Evolutionary conservation across 306 rosid species (phyloP), one percentile per base, ranked within the genome.

Genomic region (Citrullus colocynthis): DNA sequence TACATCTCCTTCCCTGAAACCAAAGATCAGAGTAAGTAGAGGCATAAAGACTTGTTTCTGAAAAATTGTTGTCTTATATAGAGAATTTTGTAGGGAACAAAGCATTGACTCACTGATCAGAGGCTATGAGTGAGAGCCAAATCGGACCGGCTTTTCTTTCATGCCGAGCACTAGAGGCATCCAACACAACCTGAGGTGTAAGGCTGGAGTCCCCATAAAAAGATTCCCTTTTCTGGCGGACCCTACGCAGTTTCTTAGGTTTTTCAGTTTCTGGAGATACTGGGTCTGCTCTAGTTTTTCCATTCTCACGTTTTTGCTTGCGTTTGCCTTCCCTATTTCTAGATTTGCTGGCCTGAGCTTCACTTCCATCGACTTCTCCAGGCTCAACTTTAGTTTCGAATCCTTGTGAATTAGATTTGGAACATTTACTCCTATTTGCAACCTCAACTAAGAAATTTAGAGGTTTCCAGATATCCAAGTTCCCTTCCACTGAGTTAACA

Each of bases 381-480:
- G 80, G 76, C 81, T 94, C 98, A 45, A 62, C 60, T 81, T 87
- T 88, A 61, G 89, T 82, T 72, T 87, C 91, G 69, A 82, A 80
- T 9, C 87, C 92, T 81, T 89, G 95, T 37, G 81, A 76, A 84
- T 80, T 88, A 72, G 97, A 82, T 86, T 90, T 95, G 81, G 83
- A 86, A 83, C 92, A 85, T 82, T 92, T 95, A 79, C 90, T 92
- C 87, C 97, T 85, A 81, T 93, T 88, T 73, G 99, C 97, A 28
- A 87, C 93, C 85, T 95, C 99, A 54, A 92, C 99, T 81, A 95
- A 85, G 81, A 78, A 92, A 82, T 90, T 95, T 80, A 95, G 83
- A 12, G 99, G 97, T 83, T 90, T 90, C 99, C 99, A 92, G 64
- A 92, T 93, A 83, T 92, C 99, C 84, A 79, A 49, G 82, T 92